Conservation (phyloP, 257 asterid genomes). For the Solanum commersonii region DNA sequence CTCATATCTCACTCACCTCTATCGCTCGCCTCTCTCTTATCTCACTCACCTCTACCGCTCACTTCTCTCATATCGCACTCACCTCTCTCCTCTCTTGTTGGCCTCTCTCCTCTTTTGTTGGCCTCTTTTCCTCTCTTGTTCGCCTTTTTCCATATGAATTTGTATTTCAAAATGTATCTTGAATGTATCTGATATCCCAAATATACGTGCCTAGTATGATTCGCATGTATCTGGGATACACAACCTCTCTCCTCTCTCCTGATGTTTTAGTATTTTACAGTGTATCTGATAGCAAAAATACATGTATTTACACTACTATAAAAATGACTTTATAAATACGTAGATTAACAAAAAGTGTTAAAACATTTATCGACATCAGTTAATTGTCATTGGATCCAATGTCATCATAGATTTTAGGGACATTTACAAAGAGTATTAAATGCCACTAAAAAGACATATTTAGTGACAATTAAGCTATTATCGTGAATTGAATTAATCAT, state of each 20-base stretch:
- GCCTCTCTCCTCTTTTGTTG: too few relatives aligned
- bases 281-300: too few relatives aligned
- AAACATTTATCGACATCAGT: not conserved
- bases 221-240: not conserved
- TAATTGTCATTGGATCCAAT: too few relatives aligned
- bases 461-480: too few relatives aligned
- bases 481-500: not conserved
- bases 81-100: too few relatives aligned
- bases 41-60: too few relatives aligned
- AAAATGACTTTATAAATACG: not conserved
- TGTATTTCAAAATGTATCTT: not conserved
- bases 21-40: not conserved
- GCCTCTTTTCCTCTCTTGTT: not conserved
- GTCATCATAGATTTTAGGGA: too few relatives aligned
- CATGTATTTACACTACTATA: not conserved
- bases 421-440: too few relatives aligned
- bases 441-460: too few relatives aligned
- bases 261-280: not conserved
- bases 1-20: too few relatives aligned
- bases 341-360: not conserved
- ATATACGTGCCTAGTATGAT: too few relatives aligned
- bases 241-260: not conserved
- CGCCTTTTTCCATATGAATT: not conserved
- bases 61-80: too few relatives aligned
- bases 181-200: rapidly evolving